Evolutionary conservation across 495 filamentous ascomycete genomes (phyloP), one percentile per base, ranked within the genome.

Genomic region (Oleoguttula mirabilis): DNA sequence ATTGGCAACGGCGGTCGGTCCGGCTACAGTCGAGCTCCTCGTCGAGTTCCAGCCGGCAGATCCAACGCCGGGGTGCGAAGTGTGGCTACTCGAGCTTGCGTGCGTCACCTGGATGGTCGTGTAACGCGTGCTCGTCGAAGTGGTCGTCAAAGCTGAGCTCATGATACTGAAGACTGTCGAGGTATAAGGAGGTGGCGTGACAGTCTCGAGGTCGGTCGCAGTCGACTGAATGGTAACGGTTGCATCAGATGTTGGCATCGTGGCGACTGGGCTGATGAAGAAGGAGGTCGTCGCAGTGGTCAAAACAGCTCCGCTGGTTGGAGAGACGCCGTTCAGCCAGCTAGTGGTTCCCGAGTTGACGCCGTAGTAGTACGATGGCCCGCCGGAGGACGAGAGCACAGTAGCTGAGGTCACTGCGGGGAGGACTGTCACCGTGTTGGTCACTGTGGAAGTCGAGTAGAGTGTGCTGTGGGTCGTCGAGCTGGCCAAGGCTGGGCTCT

Each of bases 91-190:
- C 15, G 42, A 21, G 3, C 7, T 23, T 10, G 38, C 43, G 27
- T 45, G 32, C 8, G 41, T 27, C 10, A 51, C 6, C 41, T 23
- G 35, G 10, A 41, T 15, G 10, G 48, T 51, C 7, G n/a, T 41
- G 30, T 47, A 51, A 10, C 21, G 15, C 6, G 43, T 47, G 43
- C 48, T 51, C 10, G 47, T 50, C 10, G 47, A 50, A 4, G 48
- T 51, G 19, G 32, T 32, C 17, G 48, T 51, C 7, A 42, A 4
- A 12, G 23, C 32, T 3, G 48, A 33, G 22, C 24, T 41, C 21
- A 41, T 24, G 20, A 41, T 43, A 32, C 17, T 42, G 33, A 21
- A 51, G 7, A 32, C 31, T 10, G 48, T 51, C 11, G 48, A 47
- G 12, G 43, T 47, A 37, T 47, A 51, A 3, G 38, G 15, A 14